Base-by-base conservation (phyloP, 2,329 filamentous ascomycete genomes). In the Sarocladium oryzae region DNA sequence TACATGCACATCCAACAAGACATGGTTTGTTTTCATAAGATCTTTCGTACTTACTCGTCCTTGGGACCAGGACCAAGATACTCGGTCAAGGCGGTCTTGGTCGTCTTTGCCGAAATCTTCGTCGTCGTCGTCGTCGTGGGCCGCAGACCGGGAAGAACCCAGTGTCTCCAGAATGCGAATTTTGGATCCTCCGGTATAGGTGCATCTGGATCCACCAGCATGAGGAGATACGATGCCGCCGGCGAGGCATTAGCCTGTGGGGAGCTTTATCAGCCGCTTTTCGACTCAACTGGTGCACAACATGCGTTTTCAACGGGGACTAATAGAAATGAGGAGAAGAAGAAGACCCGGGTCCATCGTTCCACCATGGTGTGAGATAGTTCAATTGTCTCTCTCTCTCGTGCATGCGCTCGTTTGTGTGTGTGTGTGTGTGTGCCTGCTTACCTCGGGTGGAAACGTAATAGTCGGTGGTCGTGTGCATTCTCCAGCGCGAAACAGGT, bases 141-240 rank as follows among this genome's bases (percentile, higher is more conserved):
- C 51, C 64, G 65, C 49, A 75, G 41, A 0, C 71, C 70, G 3
- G 67, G 61, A 1, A 78, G 60, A 23, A 80, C 67, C 73, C 74
- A 79, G 56, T 80, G 77, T 18, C 76, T 66, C 75, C 76, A 79
- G 57, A 75, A 78, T 0, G 75, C 72, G 57, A 76, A 79, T 57
- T 75, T 78, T 5, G 74, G 75, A 49, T 79, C 73, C 32, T 76
- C 73, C 0, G 77, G 77, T 0, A 75, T 79, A 0, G 77, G 77
- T 18, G 76, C 77, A 53, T 79, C 77, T 0, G 76, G 76, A 51
- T 79, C 77, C 20, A 78, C 66, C 36, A 80, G 65, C 55, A 79
- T 63, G 49, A 78, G 63, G 32, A 70, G 68, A 60, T 76, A 79
- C 1, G 64, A 66, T 0, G 63, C 56, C 24, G 59, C 60, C 8